These are phyloP conservation scores for Chaetomium globosum DNA, from an alignment of 2,329 filamentous ascomycete genomes.

Conservation along the genomic window DNA sequence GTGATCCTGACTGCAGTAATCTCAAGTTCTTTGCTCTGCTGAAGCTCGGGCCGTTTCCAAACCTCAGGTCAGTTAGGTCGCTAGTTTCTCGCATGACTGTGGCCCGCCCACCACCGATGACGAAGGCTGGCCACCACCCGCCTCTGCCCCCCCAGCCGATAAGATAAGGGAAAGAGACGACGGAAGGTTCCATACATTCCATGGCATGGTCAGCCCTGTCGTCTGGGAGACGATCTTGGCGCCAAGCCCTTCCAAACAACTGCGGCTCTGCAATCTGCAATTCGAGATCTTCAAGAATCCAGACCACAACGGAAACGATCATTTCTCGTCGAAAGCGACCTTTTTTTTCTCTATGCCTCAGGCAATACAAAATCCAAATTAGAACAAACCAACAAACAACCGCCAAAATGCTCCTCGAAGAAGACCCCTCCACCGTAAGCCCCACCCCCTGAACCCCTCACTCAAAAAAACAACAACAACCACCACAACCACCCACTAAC, in stretches of 20 bases:
- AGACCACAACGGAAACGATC: not conserved
- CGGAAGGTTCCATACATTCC: too few species aligned
- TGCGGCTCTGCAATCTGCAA: not conserved
- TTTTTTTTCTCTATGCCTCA: not conserved
- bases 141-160: slow-evolving; percentile 28
- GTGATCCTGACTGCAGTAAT: not conserved
- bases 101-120: slow-evolving; percentile 35
- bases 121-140: slow-evolving; percentile 27
- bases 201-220: slow-evolving; percentile 22
- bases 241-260: slow-evolving; percentile 25
- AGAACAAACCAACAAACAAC: not conserved
- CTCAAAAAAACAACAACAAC: not conserved
- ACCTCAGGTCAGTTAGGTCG: too few species aligned
- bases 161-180: slow-evolving; percentile 34
- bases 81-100: slow-evolving; percentile 14
- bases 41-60: slow-evolving; percentile 33
- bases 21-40: slow-evolving; percentile 16
- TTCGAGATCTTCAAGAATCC: not conserved
- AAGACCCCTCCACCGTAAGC: slow-evolving; percentile 81
- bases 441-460: slow-evolving; percentile 1
- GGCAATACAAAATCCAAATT: not conserved
- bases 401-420: slow-evolving; percentile 84
- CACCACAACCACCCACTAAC: not conserved
- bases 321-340: not conserved
- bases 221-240: slow-evolving; percentile 33